A percentile compares a stretch with the other conserved stretches of the same genome.
Evolutionary conservation across 164 flowering plant genomes (phyloP).

Genomic region (Echeveria elegans): DNA sequence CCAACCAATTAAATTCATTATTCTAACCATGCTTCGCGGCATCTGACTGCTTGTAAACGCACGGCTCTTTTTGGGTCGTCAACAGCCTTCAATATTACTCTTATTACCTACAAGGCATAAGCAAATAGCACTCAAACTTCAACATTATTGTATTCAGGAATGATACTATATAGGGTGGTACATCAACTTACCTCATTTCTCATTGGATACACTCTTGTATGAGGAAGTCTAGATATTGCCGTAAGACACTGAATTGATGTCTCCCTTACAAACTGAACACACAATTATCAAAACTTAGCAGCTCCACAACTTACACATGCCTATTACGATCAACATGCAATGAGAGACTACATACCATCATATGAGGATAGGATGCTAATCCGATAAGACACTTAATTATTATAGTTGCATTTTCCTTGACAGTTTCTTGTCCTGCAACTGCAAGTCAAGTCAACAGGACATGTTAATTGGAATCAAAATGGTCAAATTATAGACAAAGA

Average conservation of each 20-base stretch:
- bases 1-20: background rate
- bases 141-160: background rate
- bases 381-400: constrained; percentile 39
- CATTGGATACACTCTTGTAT: constrained; percentile 66
- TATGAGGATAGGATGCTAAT: constrained; percentile 50
- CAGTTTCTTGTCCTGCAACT: constrained; percentile 65
- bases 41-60: constrained; percentile 88
- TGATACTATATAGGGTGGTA: background rate
- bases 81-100: constrained; percentile 51
- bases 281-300: background rate
- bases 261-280: constrained; percentile 79
- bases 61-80: constrained; percentile 87
- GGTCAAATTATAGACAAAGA: background rate
- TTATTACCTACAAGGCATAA: constrained; percentile 43
- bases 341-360: constrained; percentile 47
- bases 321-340: background rate
- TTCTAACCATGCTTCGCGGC: constrained; percentile 77
- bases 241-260: constrained; percentile 89
- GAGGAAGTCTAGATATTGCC: constrained; percentile 64
- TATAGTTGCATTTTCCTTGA: constrained; percentile 49
- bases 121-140: too few species aligned
- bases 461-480: background rate
- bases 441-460: background rate
- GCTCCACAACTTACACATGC: background rate
- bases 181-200: constrained; percentile 45